Conservation (phyloP, 768 basidiomycete species). For the Strobilomyces echinocephalus region DNA sequence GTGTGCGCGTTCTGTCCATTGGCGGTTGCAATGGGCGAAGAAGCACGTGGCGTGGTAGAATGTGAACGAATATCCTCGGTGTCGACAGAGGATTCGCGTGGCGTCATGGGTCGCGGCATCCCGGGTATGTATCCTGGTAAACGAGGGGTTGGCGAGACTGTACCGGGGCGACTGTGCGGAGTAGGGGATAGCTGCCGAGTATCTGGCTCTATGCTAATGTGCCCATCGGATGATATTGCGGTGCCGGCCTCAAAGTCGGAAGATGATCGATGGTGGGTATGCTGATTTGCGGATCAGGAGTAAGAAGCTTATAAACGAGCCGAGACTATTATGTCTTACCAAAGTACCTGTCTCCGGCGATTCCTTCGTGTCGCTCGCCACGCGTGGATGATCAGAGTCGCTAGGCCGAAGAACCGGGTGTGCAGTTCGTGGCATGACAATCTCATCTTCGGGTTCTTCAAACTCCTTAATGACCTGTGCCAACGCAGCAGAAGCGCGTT, state of each 20-base stretch:
- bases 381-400: slow-evolving; percentile 25
- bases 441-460: slow-evolving; percentile 73
- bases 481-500: slow-evolving; percentile 65
- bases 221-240: slow-evolving; percentile 65
- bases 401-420: slow-evolving; percentile 39
- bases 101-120: slow-evolving; percentile 89
- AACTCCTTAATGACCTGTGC: slow-evolving; percentile 75
- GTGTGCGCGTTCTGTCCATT: slow-evolving; percentile 36
- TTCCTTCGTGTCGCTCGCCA: slow-evolving; percentile 17
- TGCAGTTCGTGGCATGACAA: slow-evolving; percentile 65
- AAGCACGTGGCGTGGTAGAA: slow-evolving; percentile 70
- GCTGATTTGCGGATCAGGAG: slow-evolving; percentile 12
- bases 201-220: slow-evolving; percentile 43
- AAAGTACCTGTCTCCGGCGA: slow-evolving; percentile 15
- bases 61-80: slow-evolving; percentile 70
- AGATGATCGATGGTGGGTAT: slow-evolving; percentile 31
- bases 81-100: slow-evolving; percentile 63
- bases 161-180: slow-evolving; percentile 48
- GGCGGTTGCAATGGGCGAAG: slow-evolving; percentile 48
- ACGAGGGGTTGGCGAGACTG: slow-evolving; percentile 46
- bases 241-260: slow-evolving; percentile 57
- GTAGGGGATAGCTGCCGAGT: slow-evolving; percentile 56
- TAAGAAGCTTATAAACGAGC: slow-evolving; percentile 19
- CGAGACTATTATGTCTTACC: slow-evolving; percentile 20
- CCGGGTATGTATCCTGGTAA: slow-evolving; percentile 85